These are phyloP conservation scores for Hypoxylon lenormandii DNA, from an alignment of 495 filamentous ascomycete genomes.

Conservation along the genomic window DNA sequence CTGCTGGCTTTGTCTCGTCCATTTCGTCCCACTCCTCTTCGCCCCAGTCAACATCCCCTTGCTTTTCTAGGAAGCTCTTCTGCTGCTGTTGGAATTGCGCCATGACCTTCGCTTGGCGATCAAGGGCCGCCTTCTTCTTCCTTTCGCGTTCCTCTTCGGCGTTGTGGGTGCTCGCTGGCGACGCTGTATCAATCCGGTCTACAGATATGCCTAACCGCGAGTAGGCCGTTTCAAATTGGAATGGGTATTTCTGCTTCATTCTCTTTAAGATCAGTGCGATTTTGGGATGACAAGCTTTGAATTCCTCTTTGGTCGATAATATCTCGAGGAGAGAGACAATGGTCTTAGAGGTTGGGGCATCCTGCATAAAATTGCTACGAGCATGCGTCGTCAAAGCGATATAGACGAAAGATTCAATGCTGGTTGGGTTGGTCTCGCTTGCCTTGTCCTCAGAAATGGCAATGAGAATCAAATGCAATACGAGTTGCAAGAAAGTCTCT, in stretches of 20 bases:
- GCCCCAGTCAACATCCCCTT: conserved; percentile 86
- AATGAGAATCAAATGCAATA: conserved; percentile 85
- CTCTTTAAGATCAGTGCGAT: conserved; percentile 85
- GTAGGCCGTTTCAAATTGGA: conserved; percentile 72
- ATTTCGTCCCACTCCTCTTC: conserved; percentile 76
- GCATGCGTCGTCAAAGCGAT: conserved; percentile 73
- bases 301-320: conserved; percentile 77
- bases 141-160: conserved; percentile 77
- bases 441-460: conserved; percentile 83
- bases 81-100: conserved; percentile 97
- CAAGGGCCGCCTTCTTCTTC: conserved; percentile 88
- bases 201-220: conserved; percentile 61
- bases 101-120: conserved; percentile 92
- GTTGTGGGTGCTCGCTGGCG: conserved; percentile 65
- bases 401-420: conserved; percentile 72
- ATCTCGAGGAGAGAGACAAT: conserved; percentile 80
- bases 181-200: conserved; percentile 66
- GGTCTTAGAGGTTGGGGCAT: conserved; percentile 66
- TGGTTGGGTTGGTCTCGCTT: conserved; percentile 62
- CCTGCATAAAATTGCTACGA: conserved; percentile 65
- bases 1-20: conserved; percentile 63
- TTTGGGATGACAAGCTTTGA: conserved; percentile 83
- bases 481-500: conserved; percentile 90
- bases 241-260: conserved; percentile 83
- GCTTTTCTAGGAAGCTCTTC: conserved; percentile 88